Percentiles rank a stretch among this genome's conserved stretches.
phyloP scores from a whole-genome alignment of 768 basidiomycete species.

The Xanthoconium purpureum region DNA sequence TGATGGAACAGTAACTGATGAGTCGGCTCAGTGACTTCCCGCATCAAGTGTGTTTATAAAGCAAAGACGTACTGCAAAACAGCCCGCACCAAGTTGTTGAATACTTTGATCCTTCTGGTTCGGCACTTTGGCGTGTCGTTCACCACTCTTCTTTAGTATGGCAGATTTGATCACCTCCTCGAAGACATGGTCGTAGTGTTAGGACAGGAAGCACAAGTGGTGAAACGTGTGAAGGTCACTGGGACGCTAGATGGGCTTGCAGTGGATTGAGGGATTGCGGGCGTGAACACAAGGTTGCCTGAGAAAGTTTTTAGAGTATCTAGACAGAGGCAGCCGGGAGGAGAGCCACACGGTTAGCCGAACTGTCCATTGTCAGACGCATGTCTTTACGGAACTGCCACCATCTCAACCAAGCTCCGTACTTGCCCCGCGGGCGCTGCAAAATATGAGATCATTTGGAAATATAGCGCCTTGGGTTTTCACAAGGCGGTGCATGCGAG shows the following conservation, averaged over 20 bases:
- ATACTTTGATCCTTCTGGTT: neutral
- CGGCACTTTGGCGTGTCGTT: neutral
- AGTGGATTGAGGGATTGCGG: too few relatives aligned
- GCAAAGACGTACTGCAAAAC: neutral
- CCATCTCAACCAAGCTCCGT: neutral
- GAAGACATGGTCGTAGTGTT: too few relatives aligned
- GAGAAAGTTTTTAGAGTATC: too few relatives aligned
- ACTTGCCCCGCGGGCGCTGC: neutral
- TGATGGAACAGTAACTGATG: neutral
- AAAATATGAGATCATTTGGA: neutral
- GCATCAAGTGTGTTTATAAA: neutral
- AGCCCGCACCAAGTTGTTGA: neutral
- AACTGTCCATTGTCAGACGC: too few relatives aligned
- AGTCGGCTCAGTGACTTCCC: neutral
- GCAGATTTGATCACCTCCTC: too few relatives aligned
- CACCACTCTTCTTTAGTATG: neutral
- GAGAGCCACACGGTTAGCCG: too few relatives aligned
- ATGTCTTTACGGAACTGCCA: too few relatives aligned
- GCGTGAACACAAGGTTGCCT: too few relatives aligned
- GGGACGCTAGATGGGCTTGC: too few relatives aligned
- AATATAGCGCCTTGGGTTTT: neutral
- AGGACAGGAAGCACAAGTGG: too few relatives aligned
- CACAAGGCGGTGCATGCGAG: conserved; percentile 14
- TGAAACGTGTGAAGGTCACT: too few relatives aligned
- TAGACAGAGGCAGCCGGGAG: too few relatives aligned